Base-by-base conservation (phyloP, 1,139 yeast species). In the Blastobotrys ciferrii region DNA sequence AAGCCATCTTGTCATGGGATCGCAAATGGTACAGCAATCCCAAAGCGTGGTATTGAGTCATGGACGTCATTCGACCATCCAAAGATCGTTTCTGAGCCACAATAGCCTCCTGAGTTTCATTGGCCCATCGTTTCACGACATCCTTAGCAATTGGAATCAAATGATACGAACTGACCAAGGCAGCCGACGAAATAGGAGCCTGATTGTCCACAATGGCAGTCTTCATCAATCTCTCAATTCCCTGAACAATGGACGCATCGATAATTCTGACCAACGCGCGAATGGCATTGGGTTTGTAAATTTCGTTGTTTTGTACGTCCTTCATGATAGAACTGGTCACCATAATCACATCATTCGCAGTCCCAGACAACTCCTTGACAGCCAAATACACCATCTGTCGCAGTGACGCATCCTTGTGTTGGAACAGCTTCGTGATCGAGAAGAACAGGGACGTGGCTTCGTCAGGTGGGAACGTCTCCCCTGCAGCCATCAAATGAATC, bases 271-370 rank as follows among this genome's bases (percentile, higher is more conserved):
- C 81, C 60, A 92, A 77, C 0, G 98, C 87, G 66, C 98, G 82
- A 58, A 92, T 86, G 30, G 99, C 98, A 67, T 92, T 86, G 50
- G 98, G 96, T 65, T 91, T 88, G 70, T 85, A 89, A 52, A 89
- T 75, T 56, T 81, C 75, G 55, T 88, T 95, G 56, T 91, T 91
- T 71, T 94, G 97, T 52, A 92, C 87, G 71, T 92, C 98, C 72
- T 91, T 91, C 97, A 92, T 94, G 63, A 92, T 91, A 17, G 96
- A 87, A 5, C 97, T 87, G 30, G 98, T 92, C 31, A 92, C 97
- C 98, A 92, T 94, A 69, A 92, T 80, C 48, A 88, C 88, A 70
- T 92, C 97, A 60, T 88, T 89, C 14, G 97, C 88, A 50, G 86
- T 80, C 14, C 83, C 71, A 40, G 92, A 80, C 55, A 92, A 78